Base-by-base conservation (phyloP, 345 rosid genomes). In the Syzygium oleosum region DNA sequence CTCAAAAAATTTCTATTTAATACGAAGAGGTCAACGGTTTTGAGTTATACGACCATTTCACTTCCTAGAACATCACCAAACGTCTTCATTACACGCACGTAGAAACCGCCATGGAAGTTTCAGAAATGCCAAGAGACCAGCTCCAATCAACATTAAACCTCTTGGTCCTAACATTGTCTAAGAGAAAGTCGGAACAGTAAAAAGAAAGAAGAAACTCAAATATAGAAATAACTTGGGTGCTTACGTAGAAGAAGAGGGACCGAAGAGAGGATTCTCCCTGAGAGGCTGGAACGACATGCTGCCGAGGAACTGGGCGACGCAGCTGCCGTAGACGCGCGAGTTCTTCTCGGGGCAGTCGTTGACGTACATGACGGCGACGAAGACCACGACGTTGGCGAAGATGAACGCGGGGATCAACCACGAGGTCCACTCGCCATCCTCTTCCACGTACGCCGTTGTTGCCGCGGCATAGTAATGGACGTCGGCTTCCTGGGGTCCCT, bases 211-310 rank as follows among this genome's bases (percentile, higher is more conserved):
- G 38, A 14, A 84, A 61, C 49, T 23, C 84, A 41, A 25, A 14
- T 46, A 11, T 27, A 65, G 84, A 77, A 85, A 53, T 77, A 49
- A 85, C 21, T 21, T 56, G 61, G 38, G 23, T 85, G 90, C 96
- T 92, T 89, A 97, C 99, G 98, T 92, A 25, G 90, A 77, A 91
- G 99, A 93, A 89, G 99, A 97, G 12, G 99, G 98, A 53, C 99
- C 99, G 85, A 97, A 93, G 51, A 97, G 94, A 90, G 99, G 99
- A 88, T 97, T 97, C 89, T 95, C 98, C 86, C 88, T 94, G 88
- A 93, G 89, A 34, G 99, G 99, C 91, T 95, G 93, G 87, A 97
- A 97, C 14, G 99, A 94, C 85, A 97, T 58, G 88, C 99, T 93
- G 27, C 97, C 94, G 8, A 96, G 96, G 86, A 95, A 94, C 90